Percentiles rank a stretch among this genome's conserved stretches.
These are phyloP conservation scores for Colletotrichum ledebouriae DNA, from an alignment of 2,329 filamentous ascomycete species.

Conservation along the genomic window DNA sequence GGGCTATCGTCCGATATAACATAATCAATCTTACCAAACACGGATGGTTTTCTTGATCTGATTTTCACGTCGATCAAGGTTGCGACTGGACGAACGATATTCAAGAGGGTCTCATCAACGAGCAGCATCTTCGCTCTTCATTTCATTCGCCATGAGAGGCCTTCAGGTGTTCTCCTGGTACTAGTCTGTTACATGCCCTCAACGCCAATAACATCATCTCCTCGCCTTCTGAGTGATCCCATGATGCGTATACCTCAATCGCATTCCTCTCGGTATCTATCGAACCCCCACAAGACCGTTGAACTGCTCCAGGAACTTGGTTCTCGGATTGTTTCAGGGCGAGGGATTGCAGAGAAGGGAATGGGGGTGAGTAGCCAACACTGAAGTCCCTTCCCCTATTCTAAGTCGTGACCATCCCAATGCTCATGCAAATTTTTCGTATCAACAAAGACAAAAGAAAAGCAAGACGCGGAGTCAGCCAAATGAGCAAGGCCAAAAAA, in stretches of 20 bases:
- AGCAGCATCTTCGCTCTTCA: constrained; percentile 12
- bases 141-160: constrained; percentile 25
- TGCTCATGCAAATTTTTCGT: constrained; percentile 29
- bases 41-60: too few relatives aligned
- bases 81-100: too few relatives aligned
- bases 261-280: neutral
- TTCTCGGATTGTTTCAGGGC: too few relatives aligned
- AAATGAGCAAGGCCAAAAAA: neutral
- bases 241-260: neutral
- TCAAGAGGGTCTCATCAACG: neutral
- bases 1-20: constrained; percentile 3
- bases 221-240: neutral
- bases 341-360: neutral
- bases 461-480: neutral
- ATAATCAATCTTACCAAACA: neutral
- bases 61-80: too few relatives aligned
- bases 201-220: constrained; percentile 23
- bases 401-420: constrained; percentile 15
- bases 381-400: neutral
- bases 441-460: constrained; percentile 29
- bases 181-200: constrained; percentile 29
- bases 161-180: constrained; percentile 31
- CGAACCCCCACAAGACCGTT: too few relatives aligned
- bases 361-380: constrained; percentile 11
- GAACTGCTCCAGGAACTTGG: neutral